Percentiles rank a stretch among this genome's conserved stretches.
Evolutionary conservation across 352 stramenopile genomes (phyloP).

Genomic region (Globisporangium spiculum): DNA sequence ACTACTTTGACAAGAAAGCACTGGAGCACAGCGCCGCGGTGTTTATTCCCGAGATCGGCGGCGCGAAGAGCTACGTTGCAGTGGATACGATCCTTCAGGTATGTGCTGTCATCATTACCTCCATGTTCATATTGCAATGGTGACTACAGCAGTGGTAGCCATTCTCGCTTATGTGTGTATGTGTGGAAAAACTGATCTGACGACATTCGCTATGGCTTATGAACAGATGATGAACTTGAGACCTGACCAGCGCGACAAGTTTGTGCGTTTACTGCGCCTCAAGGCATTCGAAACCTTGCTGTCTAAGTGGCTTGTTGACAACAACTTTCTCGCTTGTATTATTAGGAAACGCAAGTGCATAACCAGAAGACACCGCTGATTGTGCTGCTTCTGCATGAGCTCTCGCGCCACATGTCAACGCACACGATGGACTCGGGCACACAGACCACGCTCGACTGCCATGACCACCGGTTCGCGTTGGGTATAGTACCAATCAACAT

Average conservation of each 20-base stretch:
- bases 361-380: conserved; percentile 23
- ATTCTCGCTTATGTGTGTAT: too few species aligned
- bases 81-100: conserved; percentile 46
- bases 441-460: conserved; percentile 63
- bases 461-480: conserved; percentile 58
- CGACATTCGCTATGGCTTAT: neutral
- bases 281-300: neutral
- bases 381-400: conserved; percentile 39
- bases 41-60: conserved; percentile 68
- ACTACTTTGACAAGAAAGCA: conserved; percentile 45
- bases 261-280: conserved; percentile 22
- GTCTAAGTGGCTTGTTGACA: neutral
- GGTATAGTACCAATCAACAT: conserved; percentile 6
- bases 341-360: conserved; percentile 21
- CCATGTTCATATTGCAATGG: too few species aligned
- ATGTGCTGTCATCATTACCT: neutral
- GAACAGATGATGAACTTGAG: conserved; percentile 36
- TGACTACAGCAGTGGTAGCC: too few species aligned
- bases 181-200: neutral
- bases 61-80: conserved; percentile 37
- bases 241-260: conserved; percentile 20
- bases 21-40: conserved; percentile 65
- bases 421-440: conserved; percentile 41
- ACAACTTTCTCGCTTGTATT: too few species aligned
- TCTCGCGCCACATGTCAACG: conserved; percentile 31